Conservation (phyloP, 306 rosid genomes). For the Sechiopsis laciniata region DNA sequence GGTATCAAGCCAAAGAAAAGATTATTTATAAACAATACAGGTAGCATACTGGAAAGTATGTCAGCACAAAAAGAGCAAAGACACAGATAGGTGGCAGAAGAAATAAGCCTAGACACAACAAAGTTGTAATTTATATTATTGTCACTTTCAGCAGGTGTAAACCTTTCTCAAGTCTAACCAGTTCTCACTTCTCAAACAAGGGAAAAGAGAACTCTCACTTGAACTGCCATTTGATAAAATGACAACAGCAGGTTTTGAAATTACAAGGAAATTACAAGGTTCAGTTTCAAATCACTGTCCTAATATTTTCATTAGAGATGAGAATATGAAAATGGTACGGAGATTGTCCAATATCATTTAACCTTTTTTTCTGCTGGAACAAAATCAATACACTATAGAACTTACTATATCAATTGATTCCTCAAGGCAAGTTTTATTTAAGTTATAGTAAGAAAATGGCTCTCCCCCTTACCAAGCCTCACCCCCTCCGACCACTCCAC, state of each 20-base stretch:
- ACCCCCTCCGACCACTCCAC: too few species aligned
- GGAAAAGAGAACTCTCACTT: background rate
- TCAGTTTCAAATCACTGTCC: background rate
- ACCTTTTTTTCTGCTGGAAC: background rate
- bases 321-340: background rate
- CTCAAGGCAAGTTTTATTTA: background rate
- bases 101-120: background rate
- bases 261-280: background rate
- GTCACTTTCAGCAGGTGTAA: background rate
- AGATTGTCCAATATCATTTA: background rate
- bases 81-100: constrained; percentile 13
- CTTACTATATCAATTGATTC: background rate
- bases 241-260: background rate
- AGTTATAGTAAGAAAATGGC: background rate
- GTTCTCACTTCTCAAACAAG: constrained; percentile 2
- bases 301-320: background rate
- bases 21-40: background rate
- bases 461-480: too few species aligned
- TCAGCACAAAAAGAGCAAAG: background rate
- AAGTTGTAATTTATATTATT: background rate
- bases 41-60: background rate
- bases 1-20: background rate
- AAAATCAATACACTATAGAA: background rate
- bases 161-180: background rate
- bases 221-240: background rate